Evolutionary conservation across 495 filamentous ascomycete genomes (phyloP).

Genomic region (Aspergillus wentii): DNA sequence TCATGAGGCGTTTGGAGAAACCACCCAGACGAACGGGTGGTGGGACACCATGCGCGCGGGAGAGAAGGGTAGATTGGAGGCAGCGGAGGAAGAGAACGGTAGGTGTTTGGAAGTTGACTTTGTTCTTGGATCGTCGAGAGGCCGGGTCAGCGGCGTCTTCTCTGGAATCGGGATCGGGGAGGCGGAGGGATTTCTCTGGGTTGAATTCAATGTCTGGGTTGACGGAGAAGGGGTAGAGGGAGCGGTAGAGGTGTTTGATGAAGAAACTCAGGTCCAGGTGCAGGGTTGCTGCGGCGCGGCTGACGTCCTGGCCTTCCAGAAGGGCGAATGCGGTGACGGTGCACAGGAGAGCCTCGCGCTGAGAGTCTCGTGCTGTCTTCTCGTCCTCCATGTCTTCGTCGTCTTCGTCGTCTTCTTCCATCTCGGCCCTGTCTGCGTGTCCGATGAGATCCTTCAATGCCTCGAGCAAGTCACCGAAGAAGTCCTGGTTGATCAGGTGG

Average conservation of each 20-base stretch:
- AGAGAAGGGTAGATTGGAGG: slow-evolving; percentile 64
- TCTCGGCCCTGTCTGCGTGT: slow-evolving; percentile 52
- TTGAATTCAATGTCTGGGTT: slow-evolving; percentile 84
- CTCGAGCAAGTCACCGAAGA: slow-evolving; percentile 94
- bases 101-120: slow-evolving; percentile 89
- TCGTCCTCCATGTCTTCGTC: slow-evolving; percentile 36
- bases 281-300: slow-evolving; percentile 58
- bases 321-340: slow-evolving; percentile 93
- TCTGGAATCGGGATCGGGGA: slow-evolving; percentile 64
- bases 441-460: slow-evolving; percentile 86
- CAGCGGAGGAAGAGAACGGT: slow-evolving; percentile 85
- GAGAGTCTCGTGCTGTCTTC: slow-evolving; percentile 53
- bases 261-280: slow-evolving; percentile 93
- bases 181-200: slow-evolving; percentile 67
- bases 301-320: slow-evolving; percentile 78
- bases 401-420: slow-evolving; percentile 42
- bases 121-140: slow-evolving; percentile 40
- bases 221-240: slow-evolving; percentile 67
- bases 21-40: slow-evolving; percentile 75
- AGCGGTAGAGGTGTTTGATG: slow-evolving; percentile 84
- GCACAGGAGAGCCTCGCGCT: slow-evolving; percentile 86
- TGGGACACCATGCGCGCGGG: slow-evolving; percentile 50
- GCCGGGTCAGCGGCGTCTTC: slow-evolving; percentile 13
- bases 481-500: slow-evolving; percentile 95
- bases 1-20: slow-evolving; percentile 89